These are phyloP conservation scores for Zygotorulaspora chibaensis DNA, from an alignment of 805 yeast species.

Conservation along the genomic window DNA sequence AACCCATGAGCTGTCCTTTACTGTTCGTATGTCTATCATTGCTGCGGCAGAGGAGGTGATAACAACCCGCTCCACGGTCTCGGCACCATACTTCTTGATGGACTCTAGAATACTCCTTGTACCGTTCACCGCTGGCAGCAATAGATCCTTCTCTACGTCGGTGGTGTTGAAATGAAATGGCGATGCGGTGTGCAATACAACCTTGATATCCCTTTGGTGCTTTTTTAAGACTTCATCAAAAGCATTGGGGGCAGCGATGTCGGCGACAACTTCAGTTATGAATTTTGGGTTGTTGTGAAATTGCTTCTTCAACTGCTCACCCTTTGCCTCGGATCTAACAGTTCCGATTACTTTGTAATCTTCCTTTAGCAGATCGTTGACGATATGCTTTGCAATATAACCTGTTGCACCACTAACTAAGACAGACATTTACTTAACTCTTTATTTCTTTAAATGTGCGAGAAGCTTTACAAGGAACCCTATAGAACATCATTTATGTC, in stretches of 20 bases:
- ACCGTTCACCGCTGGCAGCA: constrained; percentile 56
- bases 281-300: constrained; percentile 25
- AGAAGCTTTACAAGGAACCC: too few relatives aligned
- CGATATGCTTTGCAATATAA: constrained; percentile 46
- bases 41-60: constrained; percentile 58
- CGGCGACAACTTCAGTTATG: constrained; percentile 34
- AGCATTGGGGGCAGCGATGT: constrained; percentile 36
- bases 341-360: constrained; percentile 47
- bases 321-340: constrained; percentile 44
- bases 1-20: constrained; percentile 9
- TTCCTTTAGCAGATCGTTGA: constrained; percentile 37
- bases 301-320: constrained; percentile 34
- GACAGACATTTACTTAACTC: constrained; percentile 21
- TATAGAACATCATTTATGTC: too few relatives aligned
- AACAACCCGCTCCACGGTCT: constrained; percentile 43
- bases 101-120: constrained; percentile 47
- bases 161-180: constrained; percentile 38
- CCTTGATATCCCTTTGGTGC: constrained; percentile 38
- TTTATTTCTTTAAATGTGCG: too few relatives aligned
- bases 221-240: constrained; percentile 42
- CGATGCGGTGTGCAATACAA: constrained; percentile 49
- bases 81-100: constrained; percentile 40
- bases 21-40: constrained; percentile 26
- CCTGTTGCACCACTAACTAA: constrained; percentile 51
- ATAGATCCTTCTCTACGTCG: constrained; percentile 45